Conservation (phyloP, 2,329 filamentous ascomycete genomes). For the Cadophora sp. region DNA sequence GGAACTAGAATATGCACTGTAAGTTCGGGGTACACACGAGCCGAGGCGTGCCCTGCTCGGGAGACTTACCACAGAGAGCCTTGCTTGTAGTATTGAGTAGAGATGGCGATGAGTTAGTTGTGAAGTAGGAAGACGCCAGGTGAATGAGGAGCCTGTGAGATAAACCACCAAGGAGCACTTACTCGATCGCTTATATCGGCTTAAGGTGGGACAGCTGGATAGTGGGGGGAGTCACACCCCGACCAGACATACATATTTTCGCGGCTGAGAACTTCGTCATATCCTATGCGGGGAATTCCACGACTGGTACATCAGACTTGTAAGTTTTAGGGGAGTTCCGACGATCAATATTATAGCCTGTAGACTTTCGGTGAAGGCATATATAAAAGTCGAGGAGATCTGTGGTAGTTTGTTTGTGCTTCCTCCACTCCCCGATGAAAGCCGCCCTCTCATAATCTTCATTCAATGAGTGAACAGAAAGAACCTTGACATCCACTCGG, state of each 20-base stretch:
- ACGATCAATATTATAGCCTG: not conserved
- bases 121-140: constrained; percentile 11
- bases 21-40: not conserved
- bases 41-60: constrained; percentile 1
- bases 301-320: not conserved
- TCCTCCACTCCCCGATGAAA: not conserved
- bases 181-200: constrained; percentile 12
- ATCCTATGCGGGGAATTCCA: not conserved
- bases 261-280: constrained; percentile 5
- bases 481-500: too few relatives aligned
- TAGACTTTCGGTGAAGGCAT: not conserved
- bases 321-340: not conserved
- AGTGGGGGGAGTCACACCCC: constrained; percentile 11
- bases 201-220: constrained; percentile 7
- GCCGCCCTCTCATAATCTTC: not conserved
- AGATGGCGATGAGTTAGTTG: constrained; percentile 2
- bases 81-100: constrained; percentile 3
- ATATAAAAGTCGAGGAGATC: not conserved
- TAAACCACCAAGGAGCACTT: constrained; percentile 6
- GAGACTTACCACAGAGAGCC: constrained; percentile 5
- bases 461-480: not conserved
- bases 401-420: too few relatives aligned
- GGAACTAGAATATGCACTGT: constrained; percentile 1
- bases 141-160: constrained; percentile 7
- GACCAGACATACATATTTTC: not conserved